Evolutionary conservation across 352 stramenopile species (phyloP), one percentile per base, ranked within the genome.

Genomic region (Phytopythium delawarense): DNA sequence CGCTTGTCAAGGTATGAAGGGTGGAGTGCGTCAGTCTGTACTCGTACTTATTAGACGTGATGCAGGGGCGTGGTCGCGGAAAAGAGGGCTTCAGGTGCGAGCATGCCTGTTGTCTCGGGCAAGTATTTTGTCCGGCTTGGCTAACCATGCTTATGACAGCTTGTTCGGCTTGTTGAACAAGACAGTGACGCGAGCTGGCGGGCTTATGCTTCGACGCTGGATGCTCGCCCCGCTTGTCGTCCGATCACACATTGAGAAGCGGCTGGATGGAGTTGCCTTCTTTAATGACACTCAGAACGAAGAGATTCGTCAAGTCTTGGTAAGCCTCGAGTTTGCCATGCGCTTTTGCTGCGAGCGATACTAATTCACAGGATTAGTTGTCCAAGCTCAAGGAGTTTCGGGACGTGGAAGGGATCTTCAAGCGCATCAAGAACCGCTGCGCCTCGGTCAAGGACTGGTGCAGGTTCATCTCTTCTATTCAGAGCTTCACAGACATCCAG

Each of bases 31-130:
- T 4, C 23, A 12, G 3, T 11, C 2, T 4, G 21, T 35, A 35
- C 5, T 28, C 45, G 37, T 13, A 20, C 28, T 63, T 18, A 48
- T 25, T 28, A 28, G 0, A 28, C 12, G 23, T 25, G 35, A 71
- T 42, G 15, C 25, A 93, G 84, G 77, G 78, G 40, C 74, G 65
- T 59, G 86, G 84, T n/a, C 73, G 78, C 66, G 75, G 83, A 6
- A 96, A 94, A 67, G 86, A 95, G 81, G 86, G 86, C 7, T 92
- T 93, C 55, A 95, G 86, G 86, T 92, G 49, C 4, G 86, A 92
- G 49, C 4, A 60, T 15, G 0, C 15, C n/a, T 25, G 21, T 37
- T 57, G 18, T 13, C 21, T 30, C 49, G 13, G 42, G 34, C 16
- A 32, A 44, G 7, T 30, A 18, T 42, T 28, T 32, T 18, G 28